Conservation (phyloP, 1,284 basidiomycete species). For the Lignosus rhinocerotis region DNA sequence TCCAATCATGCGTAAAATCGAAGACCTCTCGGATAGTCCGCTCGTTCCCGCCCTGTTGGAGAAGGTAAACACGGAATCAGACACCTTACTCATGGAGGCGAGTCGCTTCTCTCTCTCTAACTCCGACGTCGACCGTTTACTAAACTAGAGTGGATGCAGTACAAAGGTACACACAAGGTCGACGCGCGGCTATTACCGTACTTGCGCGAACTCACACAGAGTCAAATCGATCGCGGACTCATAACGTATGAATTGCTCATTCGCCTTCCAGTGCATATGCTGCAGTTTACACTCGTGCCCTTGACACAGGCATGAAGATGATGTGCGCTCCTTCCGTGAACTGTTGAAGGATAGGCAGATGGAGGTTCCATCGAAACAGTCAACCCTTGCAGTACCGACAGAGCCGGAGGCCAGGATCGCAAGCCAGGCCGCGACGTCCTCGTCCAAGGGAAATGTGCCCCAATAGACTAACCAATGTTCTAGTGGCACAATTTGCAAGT, state of each 20-base stretch:
- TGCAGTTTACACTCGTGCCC: not conserved
- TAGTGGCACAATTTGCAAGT: too few relatives aligned
- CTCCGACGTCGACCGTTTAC: not conserved
- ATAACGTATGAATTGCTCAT: slow-evolving; percentile 27
- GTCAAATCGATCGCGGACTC: slow-evolving; percentile 39
- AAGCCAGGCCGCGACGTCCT: not conserved
- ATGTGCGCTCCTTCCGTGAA: slow-evolving; percentile 29
- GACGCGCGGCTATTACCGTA: slow-evolving; percentile 36
- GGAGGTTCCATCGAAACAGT: not conserved
- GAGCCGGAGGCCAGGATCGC: slow-evolving; percentile 5
- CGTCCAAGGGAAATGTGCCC: too few relatives aligned
- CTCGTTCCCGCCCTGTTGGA: slow-evolving; percentile 40
- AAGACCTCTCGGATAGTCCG: slow-evolving; percentile 38
- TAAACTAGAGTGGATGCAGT: not conserved
- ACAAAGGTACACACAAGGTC: not conserved
- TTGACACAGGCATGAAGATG: slow-evolving; percentile 25
- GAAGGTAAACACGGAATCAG: slow-evolving; percentile 38
- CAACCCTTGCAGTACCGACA: slow-evolving; percentile 1
- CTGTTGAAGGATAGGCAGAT: slow-evolving; percentile 22
- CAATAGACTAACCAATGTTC: too few relatives aligned
- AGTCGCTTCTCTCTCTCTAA: not conserved
- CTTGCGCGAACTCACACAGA: slow-evolving; percentile 35
- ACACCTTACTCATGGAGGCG: slow-evolving; percentile 36
- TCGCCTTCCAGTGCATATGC: not conserved
- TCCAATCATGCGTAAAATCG: slow-evolving; percentile 38